Conservation (phyloP, 768 basidiomycete genomes). For the Psilocybe azurescens region DNA sequence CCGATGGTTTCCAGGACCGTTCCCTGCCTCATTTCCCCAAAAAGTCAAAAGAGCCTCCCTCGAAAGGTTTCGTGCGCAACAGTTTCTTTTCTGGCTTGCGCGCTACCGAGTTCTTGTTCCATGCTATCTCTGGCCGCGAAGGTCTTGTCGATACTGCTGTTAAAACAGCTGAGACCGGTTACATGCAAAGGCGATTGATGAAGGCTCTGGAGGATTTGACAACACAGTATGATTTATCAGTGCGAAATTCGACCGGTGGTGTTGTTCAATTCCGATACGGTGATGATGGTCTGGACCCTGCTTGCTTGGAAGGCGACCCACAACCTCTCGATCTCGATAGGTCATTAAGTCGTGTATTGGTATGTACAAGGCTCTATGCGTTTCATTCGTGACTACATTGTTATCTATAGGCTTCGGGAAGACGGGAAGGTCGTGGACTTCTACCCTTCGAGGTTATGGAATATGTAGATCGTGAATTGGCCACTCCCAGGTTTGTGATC, state of each 20-base stretch:
- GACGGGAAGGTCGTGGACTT: slow-evolving; percentile 64
- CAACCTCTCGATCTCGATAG: slow-evolving; percentile 91
- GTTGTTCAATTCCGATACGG: slow-evolving; percentile 98
- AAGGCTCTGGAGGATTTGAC: slow-evolving; percentile 98
- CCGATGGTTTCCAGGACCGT: slow-evolving; percentile 98
- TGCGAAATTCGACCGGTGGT: slow-evolving; percentile 92
- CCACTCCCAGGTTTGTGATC: slow-evolving; percentile 58
- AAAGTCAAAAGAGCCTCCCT: slow-evolving; percentile 94
- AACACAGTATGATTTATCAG: slow-evolving; percentile 94
- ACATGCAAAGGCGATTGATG: slow-evolving; percentile 99
- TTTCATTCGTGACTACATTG: background rate
- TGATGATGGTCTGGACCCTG: slow-evolving; percentile 96
- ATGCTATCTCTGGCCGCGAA: slow-evolving; percentile 98
- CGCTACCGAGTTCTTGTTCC: slow-evolving; percentile 97
- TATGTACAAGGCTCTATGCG: slow-evolving; percentile 34
- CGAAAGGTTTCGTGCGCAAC: slow-evolving; percentile 98
- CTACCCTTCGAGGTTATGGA: slow-evolving; percentile 88
- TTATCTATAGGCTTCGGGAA: slow-evolving; percentile 61
- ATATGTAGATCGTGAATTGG: slow-evolving; percentile 68
- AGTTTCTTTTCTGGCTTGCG: slow-evolving; percentile 93
- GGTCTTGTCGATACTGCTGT: slow-evolving; percentile 99
- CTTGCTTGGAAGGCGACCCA: slow-evolving; percentile 93
- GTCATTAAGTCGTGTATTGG: slow-evolving; percentile 85
- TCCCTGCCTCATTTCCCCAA: slow-evolving; percentile 99
- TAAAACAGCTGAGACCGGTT: slow-evolving; percentile 99